Percentiles rank a stretch among this genome's conserved stretches.
Evolutionary conservation across 1,284 basidiomycete species (phyloP).

Genomic region (Apiotrichum mycotoxinovorans): DNA sequence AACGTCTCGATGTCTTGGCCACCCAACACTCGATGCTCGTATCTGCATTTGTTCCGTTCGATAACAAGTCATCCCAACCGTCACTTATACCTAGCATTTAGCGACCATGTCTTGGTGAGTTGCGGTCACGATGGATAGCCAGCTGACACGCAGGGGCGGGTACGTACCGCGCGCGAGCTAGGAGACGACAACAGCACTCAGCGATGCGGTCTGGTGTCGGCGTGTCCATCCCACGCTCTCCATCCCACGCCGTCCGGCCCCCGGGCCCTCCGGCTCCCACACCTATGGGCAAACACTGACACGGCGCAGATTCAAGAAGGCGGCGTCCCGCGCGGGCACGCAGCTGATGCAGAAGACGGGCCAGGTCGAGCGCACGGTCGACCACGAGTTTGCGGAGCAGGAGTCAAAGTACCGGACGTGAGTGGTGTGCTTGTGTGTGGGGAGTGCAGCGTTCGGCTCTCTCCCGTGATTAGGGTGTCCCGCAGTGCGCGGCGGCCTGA

Average conservation of each 20-base stretch:
- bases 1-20: no score
- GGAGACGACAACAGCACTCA: background rate
- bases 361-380: constrained; percentile 92
- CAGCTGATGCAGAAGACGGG: constrained; percentile 95
- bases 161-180: background rate
- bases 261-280: no score
- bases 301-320: constrained; percentile 92
- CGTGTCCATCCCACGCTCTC: background rate
- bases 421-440: constrained; percentile 45
- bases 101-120: background rate
- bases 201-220: background rate
- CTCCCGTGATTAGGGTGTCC: no score
- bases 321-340: constrained; percentile 86
- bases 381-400: constrained; percentile 89
- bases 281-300: background rate
- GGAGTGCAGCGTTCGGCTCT: background rate
- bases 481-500: no score
- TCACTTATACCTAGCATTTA: background rate
- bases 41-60: no score
- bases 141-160: background rate
- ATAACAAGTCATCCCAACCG: no score
- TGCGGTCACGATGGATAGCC: no score
- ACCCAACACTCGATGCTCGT: no score
- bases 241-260: no score
- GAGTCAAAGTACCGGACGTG: constrained; percentile 85